Base-by-base conservation (phyloP, 2,329 filamentous ascomycete genomes). In the Scortechinia acanthostroma region DNA sequence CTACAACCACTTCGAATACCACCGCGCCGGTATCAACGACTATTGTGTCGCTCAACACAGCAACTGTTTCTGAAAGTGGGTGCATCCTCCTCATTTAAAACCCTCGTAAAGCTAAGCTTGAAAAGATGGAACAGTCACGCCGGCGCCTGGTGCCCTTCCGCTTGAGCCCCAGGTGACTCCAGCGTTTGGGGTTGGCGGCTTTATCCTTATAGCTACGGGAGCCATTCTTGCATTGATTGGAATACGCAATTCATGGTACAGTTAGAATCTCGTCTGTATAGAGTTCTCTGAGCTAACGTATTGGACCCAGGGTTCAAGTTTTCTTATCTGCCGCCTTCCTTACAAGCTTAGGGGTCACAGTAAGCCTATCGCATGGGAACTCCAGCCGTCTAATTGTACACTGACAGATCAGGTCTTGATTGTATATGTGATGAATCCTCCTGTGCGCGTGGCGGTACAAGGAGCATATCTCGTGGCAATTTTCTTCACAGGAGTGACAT, bases 381-480 rank as follows among this genome's bases (percentile, higher is more conserved):
- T n/a, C 17, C 17, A 17, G 6, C 35, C 6, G 20, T 10, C 35
- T 40, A 19, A 40, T 19, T 6, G 6, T 40, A n/a, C n/a, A n/a
- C n/a, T n/a, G n/a, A n/a, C n/a, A n/a, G n/a, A 6, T 13, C 35
- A 40, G 0, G 85, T 95, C 2, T 70, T 97, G 19, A 88, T 96
- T 45, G 63, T 95, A 40, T 96, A 96, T 59, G 83, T 96, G 30
- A 93, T 94, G 85, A 83, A 74, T 45, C 76, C 83, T 0, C 89
- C 90, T 0, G 76, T 95, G 30, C 79, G 74, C 48, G 68, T 86
- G 58, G 86, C 80, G 0, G 69, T 93, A 2, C 89, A 96, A 63
- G 91, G 89, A 21, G 91, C 81, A 22, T 96, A 93, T 60, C 77
- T 97, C 25, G 86, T 90, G 4, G 91, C 89, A 2, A 77, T 76